Percentiles rank a stretch among this genome's conserved stretches.
Conservation (phyloP, 2,329 filamentous ascomycete genomes). For the Colletotrichum sp. region DNA sequence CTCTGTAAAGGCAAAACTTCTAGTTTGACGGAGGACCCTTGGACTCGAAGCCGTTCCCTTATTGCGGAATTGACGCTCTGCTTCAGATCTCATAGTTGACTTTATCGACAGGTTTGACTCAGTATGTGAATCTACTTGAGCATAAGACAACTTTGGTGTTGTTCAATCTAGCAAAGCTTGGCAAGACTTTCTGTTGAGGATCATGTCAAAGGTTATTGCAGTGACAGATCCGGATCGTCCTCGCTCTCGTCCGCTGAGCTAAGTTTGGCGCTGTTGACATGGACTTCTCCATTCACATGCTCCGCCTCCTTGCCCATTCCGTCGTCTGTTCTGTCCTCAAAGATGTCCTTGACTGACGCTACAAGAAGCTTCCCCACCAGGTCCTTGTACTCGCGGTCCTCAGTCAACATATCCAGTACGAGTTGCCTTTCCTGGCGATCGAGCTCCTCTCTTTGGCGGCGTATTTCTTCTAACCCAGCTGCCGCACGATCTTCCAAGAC, state of each 20-base stretch:
- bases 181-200: not conserved
- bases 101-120: not conserved
- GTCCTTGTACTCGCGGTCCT: conserved; percentile 31
- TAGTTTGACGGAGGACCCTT: not conserved
- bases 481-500: conserved; percentile 30
- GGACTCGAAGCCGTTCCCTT: not conserved
- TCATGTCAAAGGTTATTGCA: not conserved
- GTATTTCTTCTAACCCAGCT: conserved; percentile 33
- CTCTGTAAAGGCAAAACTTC: not conserved
- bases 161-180: not conserved
- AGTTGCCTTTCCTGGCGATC: conserved; percentile 35
- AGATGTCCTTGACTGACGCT: conserved; percentile 24
- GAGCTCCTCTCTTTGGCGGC: conserved; percentile 36
- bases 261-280: not conserved
- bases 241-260: not conserved
- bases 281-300: not conserved
- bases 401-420: conserved; percentile 28
- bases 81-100: not conserved
- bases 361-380: conserved; percentile 34
- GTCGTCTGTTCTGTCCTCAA: not conserved
- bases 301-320: not conserved
- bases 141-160: not conserved
- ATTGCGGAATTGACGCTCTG: not conserved
- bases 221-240: not conserved
- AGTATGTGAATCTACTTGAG: not conserved